Percentiles rank a stretch among this genome's conserved stretches.
phyloP scores from a whole-genome alignment of 106 monocot genomes.

The Chionographis japonica region DNA sequence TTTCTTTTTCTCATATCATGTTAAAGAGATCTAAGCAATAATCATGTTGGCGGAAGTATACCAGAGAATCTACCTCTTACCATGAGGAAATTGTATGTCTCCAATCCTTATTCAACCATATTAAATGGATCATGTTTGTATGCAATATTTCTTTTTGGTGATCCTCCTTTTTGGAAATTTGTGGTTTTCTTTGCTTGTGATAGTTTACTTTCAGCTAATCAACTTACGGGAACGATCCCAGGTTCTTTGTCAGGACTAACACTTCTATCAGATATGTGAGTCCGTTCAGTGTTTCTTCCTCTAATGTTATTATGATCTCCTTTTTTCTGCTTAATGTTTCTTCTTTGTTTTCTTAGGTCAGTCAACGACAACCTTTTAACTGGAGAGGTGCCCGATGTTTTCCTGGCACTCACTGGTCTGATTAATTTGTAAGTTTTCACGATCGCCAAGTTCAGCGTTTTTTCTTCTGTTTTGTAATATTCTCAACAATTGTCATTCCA shows the following conservation, averaged over 20 bases:
- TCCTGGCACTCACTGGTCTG: constrained; percentile 54
- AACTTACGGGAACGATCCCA: constrained; percentile 72
- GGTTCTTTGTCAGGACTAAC: constrained; percentile 52
- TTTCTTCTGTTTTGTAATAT: neutral
- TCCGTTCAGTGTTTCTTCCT: neutral
- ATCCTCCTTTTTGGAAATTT: neutral
- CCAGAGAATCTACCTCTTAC: constrained; percentile 73
- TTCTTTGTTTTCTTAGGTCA: constrained; percentile 41
- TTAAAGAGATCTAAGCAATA: constrained; percentile 85
- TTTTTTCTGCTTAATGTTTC: neutral
- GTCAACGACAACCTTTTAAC: constrained; percentile 60
- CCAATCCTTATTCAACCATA: constrained; percentile 2
- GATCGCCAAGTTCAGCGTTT: neutral
- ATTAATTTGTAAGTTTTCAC: constrained; percentile 59
- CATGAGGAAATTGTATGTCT: constrained; percentile 64
- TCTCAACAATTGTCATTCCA: neutral
- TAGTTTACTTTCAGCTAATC: constrained; percentile 86
- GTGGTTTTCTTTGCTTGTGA: constrained; percentile 7
- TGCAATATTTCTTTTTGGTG: neutral
- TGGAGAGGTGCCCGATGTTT: constrained; percentile 79
- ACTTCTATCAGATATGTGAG: constrained; percentile 68
- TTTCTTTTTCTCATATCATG: neutral
- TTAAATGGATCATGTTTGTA: neutral
- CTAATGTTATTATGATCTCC: neutral
- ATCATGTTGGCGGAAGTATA: constrained; percentile 82